These are phyloP conservation scores for Lipomyces yarrowii DNA, from an alignment of 1,139 yeast species.

Conservation along the genomic window DNA sequence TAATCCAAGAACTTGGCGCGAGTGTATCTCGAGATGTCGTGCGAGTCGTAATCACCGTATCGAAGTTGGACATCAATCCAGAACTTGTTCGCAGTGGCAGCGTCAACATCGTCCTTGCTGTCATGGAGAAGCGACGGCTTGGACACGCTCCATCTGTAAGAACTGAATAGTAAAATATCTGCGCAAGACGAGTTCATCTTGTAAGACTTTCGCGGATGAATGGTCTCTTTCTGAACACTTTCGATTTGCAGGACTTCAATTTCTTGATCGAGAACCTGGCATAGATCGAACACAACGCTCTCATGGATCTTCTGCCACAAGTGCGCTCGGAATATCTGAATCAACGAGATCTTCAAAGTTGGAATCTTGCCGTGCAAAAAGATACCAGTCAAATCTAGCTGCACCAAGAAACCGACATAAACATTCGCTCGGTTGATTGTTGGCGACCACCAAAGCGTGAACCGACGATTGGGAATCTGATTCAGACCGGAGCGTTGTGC, in stretches of 20 bases:
- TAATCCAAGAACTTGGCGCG: conserved; percentile 92
- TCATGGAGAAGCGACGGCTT: conserved; percentile 73
- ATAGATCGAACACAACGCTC: conserved; percentile 87
- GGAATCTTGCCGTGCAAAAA: conserved; percentile 98
- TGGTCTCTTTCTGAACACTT: conserved; percentile 84
- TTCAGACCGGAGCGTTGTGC: conserved; percentile 97
- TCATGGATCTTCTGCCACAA: conserved; percentile 99
- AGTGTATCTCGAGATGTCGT: conserved; percentile 91
- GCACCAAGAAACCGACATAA: conserved; percentile 96
- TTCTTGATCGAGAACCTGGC: conserved; percentile 90
- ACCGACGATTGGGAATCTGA: conserved; percentile 96
- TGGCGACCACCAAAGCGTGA: conserved; percentile 99
- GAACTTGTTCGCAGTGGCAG: conserved; percentile 64
- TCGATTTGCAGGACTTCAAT: conserved; percentile 82
- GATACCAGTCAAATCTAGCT: conserved; percentile 93
- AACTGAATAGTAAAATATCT: conserved; percentile 76
- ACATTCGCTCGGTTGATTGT: conserved; percentile 97
- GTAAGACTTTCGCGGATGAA: conserved; percentile 96
- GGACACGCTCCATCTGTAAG: conserved; percentile 82
- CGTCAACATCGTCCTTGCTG: conserved; percentile 44
- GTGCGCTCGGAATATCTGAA: conserved; percentile 96
- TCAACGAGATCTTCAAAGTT: conserved; percentile 88
- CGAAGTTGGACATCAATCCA: conserved; percentile 96
- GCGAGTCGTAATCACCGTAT: conserved; percentile 97
- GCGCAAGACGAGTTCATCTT: conserved; percentile 97